These are phyloP conservation scores for Coemansia sp. DNA, from an alignment of 192 early-diverging fungal genomes.

Conservation along the genomic window DNA sequence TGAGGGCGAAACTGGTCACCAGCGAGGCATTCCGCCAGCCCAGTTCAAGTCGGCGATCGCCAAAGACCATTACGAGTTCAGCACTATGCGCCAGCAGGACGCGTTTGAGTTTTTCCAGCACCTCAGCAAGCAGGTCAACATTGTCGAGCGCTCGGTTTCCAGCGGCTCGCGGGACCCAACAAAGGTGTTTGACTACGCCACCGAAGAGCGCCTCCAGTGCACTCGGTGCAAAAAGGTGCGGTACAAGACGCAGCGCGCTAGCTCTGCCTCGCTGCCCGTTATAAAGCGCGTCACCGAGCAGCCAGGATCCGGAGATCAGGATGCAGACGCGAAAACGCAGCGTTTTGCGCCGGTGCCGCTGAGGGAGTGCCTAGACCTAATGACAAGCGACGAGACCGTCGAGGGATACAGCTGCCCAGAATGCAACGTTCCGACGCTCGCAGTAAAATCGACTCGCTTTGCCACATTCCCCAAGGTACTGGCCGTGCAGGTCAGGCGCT, in stretches of 20 bases:
- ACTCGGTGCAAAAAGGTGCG: slow-evolving; percentile 76
- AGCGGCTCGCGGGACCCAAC: slow-evolving; percentile 66
- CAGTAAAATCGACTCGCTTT: slow-evolving; percentile 64
- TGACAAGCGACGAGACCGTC: slow-evolving; percentile 55
- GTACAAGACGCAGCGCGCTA: slow-evolving; percentile 60
- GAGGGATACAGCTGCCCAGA: slow-evolving; percentile 62
- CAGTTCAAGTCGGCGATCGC: slow-evolving; percentile 92
- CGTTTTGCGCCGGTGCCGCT: slow-evolving; percentile 54
- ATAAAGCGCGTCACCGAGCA: slow-evolving; percentile 55
- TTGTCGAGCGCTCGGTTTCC: slow-evolving; percentile 67
- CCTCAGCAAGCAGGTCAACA: slow-evolving; percentile 66
- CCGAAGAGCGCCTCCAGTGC: slow-evolving; percentile 87
- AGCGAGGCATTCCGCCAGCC: slow-evolving; percentile 80
- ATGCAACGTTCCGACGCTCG: slow-evolving; percentile 60
- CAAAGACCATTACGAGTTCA: slow-evolving; percentile 89
- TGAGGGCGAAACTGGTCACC: slow-evolving; percentile 53
- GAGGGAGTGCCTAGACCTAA: slow-evolving; percentile 62
- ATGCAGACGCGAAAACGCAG: slow-evolving; percentile 31
- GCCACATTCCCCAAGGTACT: slow-evolving; percentile 72
- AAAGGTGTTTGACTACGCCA: slow-evolving; percentile 70
- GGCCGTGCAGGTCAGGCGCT: slow-evolving; percentile 68
- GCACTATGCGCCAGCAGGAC: slow-evolving; percentile 98
- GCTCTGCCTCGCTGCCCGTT: slow-evolving; percentile 63
- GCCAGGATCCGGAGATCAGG: slow-evolving; percentile 4
- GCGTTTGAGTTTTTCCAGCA: slow-evolving; percentile 92